Base-by-base conservation (phyloP, 495 filamentous ascomycete species). In the Xylaria sp. region DNA sequence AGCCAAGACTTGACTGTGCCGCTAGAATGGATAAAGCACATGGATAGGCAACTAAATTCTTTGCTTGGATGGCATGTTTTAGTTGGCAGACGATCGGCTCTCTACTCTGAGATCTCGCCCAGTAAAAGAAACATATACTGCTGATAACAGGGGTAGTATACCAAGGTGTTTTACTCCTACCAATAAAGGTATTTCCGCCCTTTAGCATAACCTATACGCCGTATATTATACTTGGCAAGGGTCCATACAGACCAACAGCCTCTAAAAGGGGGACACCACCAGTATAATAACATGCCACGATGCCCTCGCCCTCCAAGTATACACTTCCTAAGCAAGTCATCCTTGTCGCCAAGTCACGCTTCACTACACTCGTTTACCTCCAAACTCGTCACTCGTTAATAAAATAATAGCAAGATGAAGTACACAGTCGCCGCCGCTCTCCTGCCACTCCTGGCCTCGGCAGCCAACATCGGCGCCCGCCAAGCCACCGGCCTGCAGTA, bases 331-430 rank as follows among this genome's bases (percentile, higher is more conserved):
- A 57, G 29, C 19, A 17, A 57, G 29, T 35, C 6, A 57, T 57
- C n/a, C 29, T 12, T 12, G 53, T 58, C 29, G 53, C 29, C 15
- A 58, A 58, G 29, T 4, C 15, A 58, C 1, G 35, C 17, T n/a
- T 35, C 53, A 58, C 53, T 15, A 58, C 53, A 35, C 31, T 58
- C 53, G 6, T 58, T 58, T 35, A n/a, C 53, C 5, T 35, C 29
- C 31, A 33, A 58, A 14, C 7, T 35, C 14, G 53, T 58, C 53
- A 3, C 53, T 58, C 53, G 53, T 35, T 57, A 57, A 57, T 14
- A 2, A 17, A 17, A 57, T 58, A 58, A 58, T 58, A 61, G 41
- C 14, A 61, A 61, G 35, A 61, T 61, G 58, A 61, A 61, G 58
- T 61, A 41, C 35, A 41, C 58, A 61, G 9, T 35, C 41, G 58